A percentile compares a stretch with the other conserved stretches of the same genome.
phyloP scores from a whole-genome alignment of 768 basidiomycete genomes.

The Albatrellus ellisii region DNA sequence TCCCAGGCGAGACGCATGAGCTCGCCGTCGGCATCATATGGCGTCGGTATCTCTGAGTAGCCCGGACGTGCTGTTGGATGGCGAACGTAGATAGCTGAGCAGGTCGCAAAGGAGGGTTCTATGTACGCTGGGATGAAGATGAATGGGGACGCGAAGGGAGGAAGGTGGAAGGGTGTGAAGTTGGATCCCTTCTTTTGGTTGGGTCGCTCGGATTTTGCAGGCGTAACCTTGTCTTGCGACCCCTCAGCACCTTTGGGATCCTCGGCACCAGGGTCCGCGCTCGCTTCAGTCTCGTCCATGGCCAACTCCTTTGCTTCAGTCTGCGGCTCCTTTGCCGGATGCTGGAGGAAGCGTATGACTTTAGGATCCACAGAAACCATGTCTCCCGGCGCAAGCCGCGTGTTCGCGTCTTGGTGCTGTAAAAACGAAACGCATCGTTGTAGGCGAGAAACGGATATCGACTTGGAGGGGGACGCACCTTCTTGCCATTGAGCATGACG shows the following conservation, averaged over 20 bases:
- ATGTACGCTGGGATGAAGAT: constrained; percentile 90
- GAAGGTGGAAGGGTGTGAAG: constrained; percentile 73
- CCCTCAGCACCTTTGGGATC: constrained; percentile 14
- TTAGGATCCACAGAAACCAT: constrained; percentile 82
- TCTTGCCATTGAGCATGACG: constrained; percentile 80
- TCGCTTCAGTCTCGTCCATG: constrained; percentile 4
- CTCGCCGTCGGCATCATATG: constrained; percentile 93
- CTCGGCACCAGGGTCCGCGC: constrained; percentile 6
- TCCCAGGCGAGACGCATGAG: constrained; percentile 91
- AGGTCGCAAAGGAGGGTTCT: constrained; percentile 76
- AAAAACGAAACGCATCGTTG: too few species aligned
- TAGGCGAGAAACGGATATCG: neutral
- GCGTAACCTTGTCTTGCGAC: constrained; percentile 1
- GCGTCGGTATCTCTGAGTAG: constrained; percentile 91
- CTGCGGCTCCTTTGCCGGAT: constrained; percentile 18
- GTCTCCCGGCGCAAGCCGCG: constrained; percentile 85
- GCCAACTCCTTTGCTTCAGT: constrained; percentile 4
- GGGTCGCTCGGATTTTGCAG: neutral
- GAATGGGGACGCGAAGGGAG: constrained; percentile 78
- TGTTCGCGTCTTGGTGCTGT: constrained; percentile 77
- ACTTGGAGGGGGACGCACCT: constrained; percentile 34
- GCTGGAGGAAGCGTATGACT: constrained; percentile 60
- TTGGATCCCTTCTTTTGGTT: constrained; percentile 9
- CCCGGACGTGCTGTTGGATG: constrained; percentile 95
- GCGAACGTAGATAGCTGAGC: constrained; percentile 85